Conservation (phyloP, 78 protist genomes). For the Dictyostelium discoideum region dicty_2.7 NC_007090.3:499001-499500, state of each 20-base stretch:
- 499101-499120: neutral
- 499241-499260: neutral
- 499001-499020: neutral
- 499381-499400: constrained; percentile 17
- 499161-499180: neutral
- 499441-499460: constrained; percentile 9
- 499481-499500: neutral
- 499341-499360: neutral
- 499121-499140: neutral
- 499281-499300: neutral
- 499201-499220: neutral
- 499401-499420: neutral
- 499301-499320: constrained; percentile 21
- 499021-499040: neutral
- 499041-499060: neutral
- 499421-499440: constrained; percentile 14
- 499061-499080: neutral
- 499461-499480: neutral
- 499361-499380: neutral
- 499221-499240: neutral
- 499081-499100: neutral
- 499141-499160: neutral
- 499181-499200: neutral
- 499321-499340: neutral
- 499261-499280: constrained; percentile 7